Evolutionary conservation across 2,329 filamentous ascomycete genomes (phyloP).

Genomic region (Aspergillus transmontanensis): DNA sequence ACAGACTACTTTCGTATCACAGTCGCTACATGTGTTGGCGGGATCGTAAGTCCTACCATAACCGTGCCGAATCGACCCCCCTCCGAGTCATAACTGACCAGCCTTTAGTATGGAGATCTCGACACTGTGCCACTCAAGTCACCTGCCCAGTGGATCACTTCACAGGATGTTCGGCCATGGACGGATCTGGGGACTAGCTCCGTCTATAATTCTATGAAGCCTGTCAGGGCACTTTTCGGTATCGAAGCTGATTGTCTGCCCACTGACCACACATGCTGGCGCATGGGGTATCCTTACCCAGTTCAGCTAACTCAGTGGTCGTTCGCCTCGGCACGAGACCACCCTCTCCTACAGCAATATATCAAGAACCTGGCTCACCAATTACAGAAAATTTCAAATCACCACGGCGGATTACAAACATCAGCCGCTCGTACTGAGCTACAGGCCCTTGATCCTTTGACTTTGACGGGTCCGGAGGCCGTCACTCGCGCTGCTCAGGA

Average conservation of each 20-base stretch:
- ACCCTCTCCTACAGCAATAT: constrained; percentile 32
- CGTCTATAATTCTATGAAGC: constrained; percentile 22
- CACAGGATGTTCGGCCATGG: constrained; percentile 30
- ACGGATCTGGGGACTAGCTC: constrained; percentile 25
- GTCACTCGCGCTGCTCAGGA: constrained; percentile 29
- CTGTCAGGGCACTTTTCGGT: constrained; percentile 31
- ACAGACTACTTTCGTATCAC: constrained; percentile 37
- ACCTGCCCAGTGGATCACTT: constrained; percentile 30
- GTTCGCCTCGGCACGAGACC: constrained; percentile 29
- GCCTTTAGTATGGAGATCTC: constrained; percentile 33
- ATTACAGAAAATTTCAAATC: neutral
- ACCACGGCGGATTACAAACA: neutral
- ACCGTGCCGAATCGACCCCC: neutral
- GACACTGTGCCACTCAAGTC: constrained; percentile 33
- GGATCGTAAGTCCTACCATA: constrained; percentile 12
- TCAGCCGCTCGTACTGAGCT: constrained; percentile 9
- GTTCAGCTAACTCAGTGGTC: constrained; percentile 39
- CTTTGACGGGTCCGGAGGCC: constrained; percentile 34
- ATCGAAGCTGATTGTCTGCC: constrained; percentile 35
- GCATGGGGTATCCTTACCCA: constrained; percentile 37
- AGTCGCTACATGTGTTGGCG: constrained; percentile 33
- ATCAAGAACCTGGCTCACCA: constrained; percentile 23
- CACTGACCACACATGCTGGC: constrained; percentile 32
- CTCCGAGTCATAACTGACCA: neutral
- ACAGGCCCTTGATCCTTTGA: constrained; percentile 28